phyloP scores from a whole-genome alignment of 306 rosid species.

The Vicia villosa region DNA sequence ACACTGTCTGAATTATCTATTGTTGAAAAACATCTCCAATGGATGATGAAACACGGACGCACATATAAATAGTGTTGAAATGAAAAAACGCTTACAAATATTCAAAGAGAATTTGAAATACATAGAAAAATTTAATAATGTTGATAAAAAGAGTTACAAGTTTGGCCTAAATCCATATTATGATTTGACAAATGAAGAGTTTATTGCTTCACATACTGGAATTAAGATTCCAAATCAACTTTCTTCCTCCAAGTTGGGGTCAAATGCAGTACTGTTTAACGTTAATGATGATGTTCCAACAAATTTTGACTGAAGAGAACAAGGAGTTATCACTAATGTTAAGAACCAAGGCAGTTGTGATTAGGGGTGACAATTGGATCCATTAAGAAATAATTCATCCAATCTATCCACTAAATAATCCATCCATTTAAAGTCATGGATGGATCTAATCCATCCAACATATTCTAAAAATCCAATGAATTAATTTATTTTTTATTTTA shows the following conservation, averaged over 20 bases:
- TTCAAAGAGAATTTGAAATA: conserved; percentile 37
- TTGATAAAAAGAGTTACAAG: conserved; percentile 40
- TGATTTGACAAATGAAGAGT: conserved; percentile 50
- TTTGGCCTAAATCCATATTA: conserved; percentile 43
- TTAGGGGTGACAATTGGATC: too few species aligned
- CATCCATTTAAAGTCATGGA: too few species aligned
- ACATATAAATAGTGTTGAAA: conserved; percentile 33
- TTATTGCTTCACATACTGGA: conserved; percentile 37
- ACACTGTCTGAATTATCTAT: conserved; percentile 29
- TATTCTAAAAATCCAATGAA: too few species aligned
- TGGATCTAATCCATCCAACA: too few species aligned
- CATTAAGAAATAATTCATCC: too few species aligned
- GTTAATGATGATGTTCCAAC: conserved; percentile 1
- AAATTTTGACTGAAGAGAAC: conserved; percentile 41
- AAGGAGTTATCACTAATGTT: conserved; percentile 44
- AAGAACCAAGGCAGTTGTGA: conserved; percentile 44
- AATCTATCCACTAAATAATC: too few species aligned
- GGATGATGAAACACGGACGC: conserved; percentile 37
- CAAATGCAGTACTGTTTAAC: neutral
- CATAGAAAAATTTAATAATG: conserved; percentile 43
- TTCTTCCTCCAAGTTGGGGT: neutral
- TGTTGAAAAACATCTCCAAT: conserved; percentile 29
- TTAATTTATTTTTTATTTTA: too few species aligned
- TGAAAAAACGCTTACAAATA: conserved; percentile 37
- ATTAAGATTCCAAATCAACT: neutral